Evolutionary conservation across 768 basidiomycete species (phyloP).

Genomic region (Tremella fuciformis): DNA sequence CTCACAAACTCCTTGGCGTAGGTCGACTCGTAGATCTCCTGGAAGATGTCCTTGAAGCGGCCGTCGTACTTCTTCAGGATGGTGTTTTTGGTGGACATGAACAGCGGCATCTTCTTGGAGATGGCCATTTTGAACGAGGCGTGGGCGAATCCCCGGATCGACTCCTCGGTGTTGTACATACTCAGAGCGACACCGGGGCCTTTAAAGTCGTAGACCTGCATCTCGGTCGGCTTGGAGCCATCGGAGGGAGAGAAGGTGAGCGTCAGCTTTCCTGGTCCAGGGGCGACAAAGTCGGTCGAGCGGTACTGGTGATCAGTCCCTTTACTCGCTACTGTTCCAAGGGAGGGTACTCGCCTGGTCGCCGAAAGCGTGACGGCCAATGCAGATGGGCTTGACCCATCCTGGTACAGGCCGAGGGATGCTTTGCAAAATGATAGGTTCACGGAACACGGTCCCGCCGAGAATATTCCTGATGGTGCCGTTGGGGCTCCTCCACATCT

Average conservation of each 20-base stretch:
- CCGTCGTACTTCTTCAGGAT: conserved; percentile 79
- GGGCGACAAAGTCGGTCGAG: conserved; percentile 86
- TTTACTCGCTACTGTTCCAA: not conserved
- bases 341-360: conserved; percentile 64
- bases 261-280: conserved; percentile 89
- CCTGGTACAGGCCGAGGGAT: conserved; percentile 94
- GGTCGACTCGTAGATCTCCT: conserved; percentile 80
- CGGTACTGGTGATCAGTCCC: conserved; percentile 62
- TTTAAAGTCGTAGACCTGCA: conserved; percentile 92
- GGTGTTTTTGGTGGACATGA: conserved; percentile 94
- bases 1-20: conserved; percentile 53
- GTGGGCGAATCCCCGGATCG: conserved; percentile 92
- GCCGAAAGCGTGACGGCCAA: conserved; percentile 95
- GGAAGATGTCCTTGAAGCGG: conserved; percentile 98
- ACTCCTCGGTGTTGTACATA: conserved; percentile 99
- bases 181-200: conserved; percentile 87
- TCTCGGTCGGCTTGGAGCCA: conserved; percentile 63
- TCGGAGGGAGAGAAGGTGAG: conserved; percentile 81
- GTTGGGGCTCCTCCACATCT: conserved; percentile 98
- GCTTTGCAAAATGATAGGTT: conserved; percentile 86
- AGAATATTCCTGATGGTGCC: conserved; percentile 98
- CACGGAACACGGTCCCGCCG: conserved; percentile 96
- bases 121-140: conserved; percentile 94
- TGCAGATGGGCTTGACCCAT: conserved; percentile 94
- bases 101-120: conserved; percentile 61